Base-by-base conservation (phyloP, 805 yeast genomes). In the Kodamaea leandrae region DNA sequence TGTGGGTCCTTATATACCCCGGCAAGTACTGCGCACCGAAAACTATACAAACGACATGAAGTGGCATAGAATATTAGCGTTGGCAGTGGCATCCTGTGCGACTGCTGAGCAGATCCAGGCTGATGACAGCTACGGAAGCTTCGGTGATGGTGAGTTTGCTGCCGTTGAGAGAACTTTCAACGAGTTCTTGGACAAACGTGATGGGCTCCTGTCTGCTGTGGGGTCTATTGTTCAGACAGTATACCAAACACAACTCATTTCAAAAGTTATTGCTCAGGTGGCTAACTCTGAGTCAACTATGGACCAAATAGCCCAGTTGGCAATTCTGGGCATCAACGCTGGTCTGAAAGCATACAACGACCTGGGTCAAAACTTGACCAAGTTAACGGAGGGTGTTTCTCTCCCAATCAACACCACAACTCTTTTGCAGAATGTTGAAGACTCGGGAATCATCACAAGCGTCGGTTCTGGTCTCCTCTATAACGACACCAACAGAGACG, bases 281-380 rank as follows among this genome's bases (percentile, higher is more conserved):
- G 69, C 71, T 1, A 46, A 48, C 17, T 57, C 61, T 3, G 53
- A 62, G n/a, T 48, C 48, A 8, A 54, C 60, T 28, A 57, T 64
- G 53, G 53, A 60, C 41, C 53, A 50, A 6, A 38, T 67, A 12
- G 54, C 62, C 12, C 55, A 58, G 43, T 27, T 52, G 14, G 45
- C 59, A 4, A 36, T n/a, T 20, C 36, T 25, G 36, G 29, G 23
- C 16, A 23, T 40, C 18, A 40, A 35, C 32, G n/a, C 39, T 3
- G 25, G 24, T 13, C 21, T 40, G 39, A 13, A 24, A 1, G 17
- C 39, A 12, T 36, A 27, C 35, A 40, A 40, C 36, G 34, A 23
- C 15, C 36, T 32, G 35, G 43, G 43, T 7, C 37, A 37, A 5
- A 10, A 53, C 24, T 48, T 48, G 32, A 44, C 63, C 16, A 10